phyloP scores from a whole-genome alignment of 1,139 yeast genomes.

The Spencermartinsiella ligniputridi region DNA sequence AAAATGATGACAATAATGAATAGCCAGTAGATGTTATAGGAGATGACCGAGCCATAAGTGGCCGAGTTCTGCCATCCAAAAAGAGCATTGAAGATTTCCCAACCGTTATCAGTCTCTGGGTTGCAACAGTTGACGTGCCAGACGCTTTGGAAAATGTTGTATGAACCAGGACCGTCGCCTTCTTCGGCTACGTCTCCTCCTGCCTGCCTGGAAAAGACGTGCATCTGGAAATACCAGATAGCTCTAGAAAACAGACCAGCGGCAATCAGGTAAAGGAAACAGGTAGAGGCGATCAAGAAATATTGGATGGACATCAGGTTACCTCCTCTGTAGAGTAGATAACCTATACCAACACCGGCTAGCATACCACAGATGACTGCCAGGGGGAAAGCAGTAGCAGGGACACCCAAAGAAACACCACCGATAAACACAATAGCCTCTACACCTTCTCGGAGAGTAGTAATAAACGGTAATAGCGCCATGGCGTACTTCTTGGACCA shows the following conservation, averaged over 20 bases:
- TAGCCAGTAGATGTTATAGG: conserved; percentile 77
- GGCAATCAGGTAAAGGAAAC: conserved; percentile 80
- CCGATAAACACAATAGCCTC: conserved; percentile 88
- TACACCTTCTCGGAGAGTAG: conserved; percentile 81
- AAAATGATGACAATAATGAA: conserved; percentile 52
- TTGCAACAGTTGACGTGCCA: conserved; percentile 99
- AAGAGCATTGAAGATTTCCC: conserved; percentile 90
- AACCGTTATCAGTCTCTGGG: conserved; percentile 84
- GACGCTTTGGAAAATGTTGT: conserved; percentile 69
- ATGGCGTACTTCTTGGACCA: conserved; percentile 58
- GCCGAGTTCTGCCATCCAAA: conserved; percentile 97
- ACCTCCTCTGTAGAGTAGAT: conserved; percentile 70
- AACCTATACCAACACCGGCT: conserved; percentile 66
- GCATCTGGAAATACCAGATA: conserved; percentile 83
- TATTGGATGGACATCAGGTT: conserved; percentile 71
- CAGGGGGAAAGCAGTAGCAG: conserved; percentile 75
- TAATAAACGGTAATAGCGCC: conserved; percentile 74
- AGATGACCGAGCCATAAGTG: conserved; percentile 83
- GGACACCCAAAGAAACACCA: conserved; percentile 76
- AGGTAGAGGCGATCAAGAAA: conserved; percentile 78
- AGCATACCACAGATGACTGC: conserved; percentile 72
- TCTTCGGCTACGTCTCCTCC: conserved; percentile 88
- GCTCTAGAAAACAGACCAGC: conserved; percentile 91
- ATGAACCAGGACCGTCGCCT: conserved; percentile 94
- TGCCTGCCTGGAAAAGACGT: conserved; percentile 58